These are phyloP conservation scores for Talaromyces sp. DNA, from an alignment of 2,329 filamentous ascomycete genomes.

Conservation along the genomic window DNA sequence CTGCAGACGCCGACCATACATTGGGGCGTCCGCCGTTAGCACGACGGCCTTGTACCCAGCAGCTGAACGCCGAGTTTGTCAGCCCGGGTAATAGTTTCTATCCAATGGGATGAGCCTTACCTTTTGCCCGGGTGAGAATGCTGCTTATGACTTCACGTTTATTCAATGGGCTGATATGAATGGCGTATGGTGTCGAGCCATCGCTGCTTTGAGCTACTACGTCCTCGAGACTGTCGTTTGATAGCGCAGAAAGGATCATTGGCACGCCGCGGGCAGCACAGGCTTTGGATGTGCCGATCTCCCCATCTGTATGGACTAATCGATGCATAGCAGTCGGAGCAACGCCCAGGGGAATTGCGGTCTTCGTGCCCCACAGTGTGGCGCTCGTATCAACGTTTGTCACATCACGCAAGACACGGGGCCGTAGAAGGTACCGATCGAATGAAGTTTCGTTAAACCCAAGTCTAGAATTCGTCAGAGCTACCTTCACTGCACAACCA, in stretches of 20 bases:
- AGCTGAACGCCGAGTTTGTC: neutral
- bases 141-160: neutral
- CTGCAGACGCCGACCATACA: slow-evolving; percentile 9
- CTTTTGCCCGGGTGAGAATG: neutral
- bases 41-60: slow-evolving; percentile 16
- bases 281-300: neutral
- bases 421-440: neutral
- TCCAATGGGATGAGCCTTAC: too few species aligned
- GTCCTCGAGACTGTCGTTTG: neutral
- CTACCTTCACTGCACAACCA: too few species aligned
- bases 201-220: neutral
- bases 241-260: neutral
- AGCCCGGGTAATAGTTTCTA: neutral
- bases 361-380: neutral
- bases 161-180: neutral
- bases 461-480: neutral
- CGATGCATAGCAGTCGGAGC: neutral
- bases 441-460: neutral
- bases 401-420: neutral
- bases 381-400: neutral
- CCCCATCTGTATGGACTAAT: neutral
- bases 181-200: neutral
- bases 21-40: slow-evolving; percentile 6
- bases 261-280: neutral
- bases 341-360: neutral